Evolutionary conservation across 2,329 filamentous ascomycete genomes (phyloP).

Genomic region (Claviceps monticola): DNA sequence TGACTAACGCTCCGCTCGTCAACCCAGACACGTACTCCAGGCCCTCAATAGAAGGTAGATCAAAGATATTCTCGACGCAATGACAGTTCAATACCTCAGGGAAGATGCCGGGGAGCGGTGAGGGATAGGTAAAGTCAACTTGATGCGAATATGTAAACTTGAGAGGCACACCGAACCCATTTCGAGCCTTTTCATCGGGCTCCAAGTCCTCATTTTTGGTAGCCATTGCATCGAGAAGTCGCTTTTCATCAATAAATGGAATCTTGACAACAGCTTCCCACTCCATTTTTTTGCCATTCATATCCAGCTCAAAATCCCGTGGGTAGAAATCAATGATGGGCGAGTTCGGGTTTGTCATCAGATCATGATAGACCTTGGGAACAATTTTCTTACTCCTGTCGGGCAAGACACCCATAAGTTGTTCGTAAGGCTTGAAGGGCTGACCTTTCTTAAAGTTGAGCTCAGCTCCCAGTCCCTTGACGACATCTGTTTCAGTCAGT

Average conservation of each 20-base stretch:
- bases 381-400: conserved; percentile 97
- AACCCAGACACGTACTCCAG: conserved; percentile 74
- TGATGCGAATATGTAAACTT: conserved; percentile 82
- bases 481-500: conserved; percentile 51
- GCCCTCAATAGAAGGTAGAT: conserved; percentile 83
- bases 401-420: conserved; percentile 94
- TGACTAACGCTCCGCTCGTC: conserved; percentile 71
- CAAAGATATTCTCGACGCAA: conserved; percentile 93
- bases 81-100: conserved; percentile 76
- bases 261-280: conserved; percentile 99
- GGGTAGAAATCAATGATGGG: conserved; percentile 98
- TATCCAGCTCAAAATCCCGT: conserved; percentile 90
- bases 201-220: conserved; percentile 68
- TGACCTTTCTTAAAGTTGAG: conserved; percentile 89
- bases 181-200: conserved; percentile 65
- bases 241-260: conserved; percentile 89
- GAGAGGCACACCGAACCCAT: conserved; percentile 80
- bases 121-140: conserved; percentile 70
- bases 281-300: conserved; percentile 99
- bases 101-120: conserved; percentile 78
- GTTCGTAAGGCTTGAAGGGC: conserved; percentile 88
- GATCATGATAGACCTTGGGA: conserved; percentile 67
- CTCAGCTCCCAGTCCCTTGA: conserved; percentile 72
- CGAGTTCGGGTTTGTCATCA: conserved; percentile 84
- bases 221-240: conserved; percentile 73